Conservation (phyloP, 371 early-diverging fungal genomes). For the Thermomucor indicae-seudaticae region DNA sequence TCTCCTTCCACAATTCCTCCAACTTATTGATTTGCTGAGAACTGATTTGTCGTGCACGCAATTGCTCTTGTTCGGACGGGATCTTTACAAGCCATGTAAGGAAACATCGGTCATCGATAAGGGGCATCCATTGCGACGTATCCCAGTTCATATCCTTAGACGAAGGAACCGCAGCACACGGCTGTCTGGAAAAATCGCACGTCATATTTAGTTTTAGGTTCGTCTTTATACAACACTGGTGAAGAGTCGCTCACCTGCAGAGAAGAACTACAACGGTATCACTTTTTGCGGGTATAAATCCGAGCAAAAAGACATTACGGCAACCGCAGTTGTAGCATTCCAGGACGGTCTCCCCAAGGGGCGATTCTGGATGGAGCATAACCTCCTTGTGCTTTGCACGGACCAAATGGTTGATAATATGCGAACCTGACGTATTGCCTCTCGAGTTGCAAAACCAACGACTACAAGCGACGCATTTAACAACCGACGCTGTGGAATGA, state of each 20-base stretch:
- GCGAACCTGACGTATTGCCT: conserved; percentile 90
- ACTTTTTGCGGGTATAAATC: conserved; percentile 97
- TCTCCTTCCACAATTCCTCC: conserved; percentile 92
- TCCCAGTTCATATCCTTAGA: conserved; percentile 97
- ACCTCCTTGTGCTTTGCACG: conserved; percentile 95
- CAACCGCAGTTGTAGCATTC: conserved; percentile 98
- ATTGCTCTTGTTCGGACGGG: conserved; percentile 85
- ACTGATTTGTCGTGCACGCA: conserved; percentile 82
- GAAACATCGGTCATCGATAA: conserved; percentile 93
- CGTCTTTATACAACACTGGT: neutral
- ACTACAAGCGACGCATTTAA: conserved; percentile 91
- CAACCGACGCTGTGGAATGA: conserved; percentile 84
- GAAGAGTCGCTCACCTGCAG: conserved; percentile 70
- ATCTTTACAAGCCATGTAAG: conserved; percentile 93
- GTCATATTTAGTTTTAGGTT: neutral
- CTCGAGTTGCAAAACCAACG: conserved; percentile 98
- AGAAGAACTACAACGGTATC: conserved; percentile 96
- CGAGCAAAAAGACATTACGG: conserved; percentile 94
- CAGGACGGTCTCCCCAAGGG: conserved; percentile 89
- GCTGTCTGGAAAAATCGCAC: conserved; percentile 56
- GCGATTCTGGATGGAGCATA: conserved; percentile 83
- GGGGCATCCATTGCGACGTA: conserved; percentile 92
- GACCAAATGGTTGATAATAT: conserved; percentile 95
- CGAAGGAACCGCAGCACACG: conserved; percentile 87
- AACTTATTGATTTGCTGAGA: conserved; percentile 81